Evolutionary conservation across 2,329 filamentous ascomycete species (phyloP).

Genomic region (Hirsutella thompsonii): DNA sequence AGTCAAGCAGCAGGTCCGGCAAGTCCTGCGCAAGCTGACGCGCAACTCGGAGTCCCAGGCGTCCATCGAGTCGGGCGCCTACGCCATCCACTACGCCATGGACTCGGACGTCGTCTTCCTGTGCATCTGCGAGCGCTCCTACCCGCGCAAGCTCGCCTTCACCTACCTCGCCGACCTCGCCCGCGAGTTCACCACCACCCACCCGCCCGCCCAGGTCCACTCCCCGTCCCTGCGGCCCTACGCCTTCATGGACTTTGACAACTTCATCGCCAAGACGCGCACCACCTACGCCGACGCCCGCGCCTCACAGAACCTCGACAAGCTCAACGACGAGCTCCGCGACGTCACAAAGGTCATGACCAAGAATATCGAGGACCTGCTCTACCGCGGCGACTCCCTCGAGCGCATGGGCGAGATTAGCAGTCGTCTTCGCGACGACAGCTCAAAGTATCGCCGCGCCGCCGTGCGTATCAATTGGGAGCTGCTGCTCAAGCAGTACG

Average conservation of each 20-base stretch:
- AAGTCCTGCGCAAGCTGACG: slow-evolving; percentile 77
- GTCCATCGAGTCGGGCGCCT: slow-evolving; percentile 72
- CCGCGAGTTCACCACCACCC: slow-evolving; percentile 80
- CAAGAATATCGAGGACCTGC: slow-evolving; percentile 96
- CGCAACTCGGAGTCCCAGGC: slow-evolving; percentile 84
- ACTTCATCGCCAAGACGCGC: slow-evolving; percentile 86
- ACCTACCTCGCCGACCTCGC: slow-evolving; percentile 92
- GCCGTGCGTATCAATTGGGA: slow-evolving; percentile 98
- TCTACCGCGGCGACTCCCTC: slow-evolving; percentile 87
- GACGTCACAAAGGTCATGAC: slow-evolving; percentile 99
- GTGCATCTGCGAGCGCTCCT: slow-evolving; percentile 84
- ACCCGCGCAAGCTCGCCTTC: slow-evolving; percentile 96
- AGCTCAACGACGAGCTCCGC: slow-evolving; percentile 90
- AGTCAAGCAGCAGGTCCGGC: slow-evolving; percentile 82
- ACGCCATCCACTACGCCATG: slow-evolving; percentile 86
- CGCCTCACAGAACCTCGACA: slow-evolving; percentile 83
- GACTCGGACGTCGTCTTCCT: slow-evolving; percentile 76
- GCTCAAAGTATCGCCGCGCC: slow-evolving; percentile 83
- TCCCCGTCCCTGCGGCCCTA: slow-evolving; percentile 72
- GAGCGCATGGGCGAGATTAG: slow-evolving; percentile 97
- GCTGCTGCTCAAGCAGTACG: slow-evolving; percentile 90
- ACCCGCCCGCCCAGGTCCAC: slow-evolving; percentile 61
- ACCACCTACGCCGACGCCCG: slow-evolving; percentile 88
- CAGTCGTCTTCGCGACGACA: slow-evolving; percentile 76
- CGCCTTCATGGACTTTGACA: slow-evolving; percentile 96